Evolutionary conservation across 2,329 filamentous ascomycete species (phyloP).

Genomic region (Ceratocystis cacaofunesta): DNA sequence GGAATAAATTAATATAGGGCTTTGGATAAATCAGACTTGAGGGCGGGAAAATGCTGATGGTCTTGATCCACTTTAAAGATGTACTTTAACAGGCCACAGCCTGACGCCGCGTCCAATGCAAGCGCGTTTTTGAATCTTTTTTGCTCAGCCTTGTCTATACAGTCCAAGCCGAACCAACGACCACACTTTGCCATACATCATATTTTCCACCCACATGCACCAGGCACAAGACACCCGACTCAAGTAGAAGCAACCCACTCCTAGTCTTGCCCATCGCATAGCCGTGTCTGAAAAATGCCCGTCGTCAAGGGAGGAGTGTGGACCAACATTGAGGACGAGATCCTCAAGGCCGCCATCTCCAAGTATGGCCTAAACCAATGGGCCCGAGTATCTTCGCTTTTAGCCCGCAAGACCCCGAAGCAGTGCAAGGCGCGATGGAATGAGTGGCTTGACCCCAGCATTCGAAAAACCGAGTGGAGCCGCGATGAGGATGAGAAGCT

Average conservation of each 20-base stretch:
- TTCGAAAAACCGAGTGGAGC: slow-evolving; percentile 98
- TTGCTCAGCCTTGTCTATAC: slow-evolving; percentile 8
- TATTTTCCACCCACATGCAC: background rate
- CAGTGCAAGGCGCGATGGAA: slow-evolving; percentile 98
- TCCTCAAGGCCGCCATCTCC: slow-evolving; percentile 86
- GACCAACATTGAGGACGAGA: slow-evolving; percentile 80
- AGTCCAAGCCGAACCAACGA: background rate
- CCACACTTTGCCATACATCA: background rate
- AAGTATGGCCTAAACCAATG: slow-evolving; percentile 96
- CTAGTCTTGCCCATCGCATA: background rate
- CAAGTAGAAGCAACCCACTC: background rate
- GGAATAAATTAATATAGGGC: background rate
- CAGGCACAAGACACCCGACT: background rate
- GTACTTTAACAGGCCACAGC: background rate
- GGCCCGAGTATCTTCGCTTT: slow-evolving; percentile 92
- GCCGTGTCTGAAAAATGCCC: slow-evolving; percentile 34
- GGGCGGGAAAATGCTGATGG: background rate
- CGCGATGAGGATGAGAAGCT: slow-evolving; percentile 97
- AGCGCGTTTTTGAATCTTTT: slow-evolving; percentile 6
- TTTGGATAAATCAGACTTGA: background rate
- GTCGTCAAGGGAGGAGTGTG: slow-evolving; percentile 62
- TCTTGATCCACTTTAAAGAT: slow-evolving; percentile 12
- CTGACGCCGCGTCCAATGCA: slow-evolving; percentile 1
- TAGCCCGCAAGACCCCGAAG: slow-evolving; percentile 94
- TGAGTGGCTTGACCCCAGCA: slow-evolving; percentile 95